Conservation (phyloP, 768 basidiomycete species). For the Boletus rubroflammeus region DNA sequence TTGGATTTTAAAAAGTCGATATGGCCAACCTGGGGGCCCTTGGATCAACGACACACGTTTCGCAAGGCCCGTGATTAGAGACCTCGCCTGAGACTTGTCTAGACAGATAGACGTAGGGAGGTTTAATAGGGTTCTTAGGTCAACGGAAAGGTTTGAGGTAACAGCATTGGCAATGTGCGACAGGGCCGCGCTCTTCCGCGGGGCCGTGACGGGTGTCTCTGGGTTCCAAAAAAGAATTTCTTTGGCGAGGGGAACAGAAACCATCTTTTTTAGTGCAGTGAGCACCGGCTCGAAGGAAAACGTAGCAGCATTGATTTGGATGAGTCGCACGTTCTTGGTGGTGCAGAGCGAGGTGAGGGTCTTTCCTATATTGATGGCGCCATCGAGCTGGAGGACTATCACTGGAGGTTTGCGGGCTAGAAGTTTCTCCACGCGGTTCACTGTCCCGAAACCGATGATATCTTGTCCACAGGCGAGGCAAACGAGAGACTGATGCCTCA, state of each 20-base stretch:
- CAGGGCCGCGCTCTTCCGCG: not conserved
- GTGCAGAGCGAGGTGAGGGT: conserved; percentile 38
- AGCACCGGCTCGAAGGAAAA: conserved; percentile 64
- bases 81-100: conserved; percentile 46
- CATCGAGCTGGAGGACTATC: conserved; percentile 53
- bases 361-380: conserved; percentile 34
- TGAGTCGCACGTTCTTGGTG: conserved; percentile 35
- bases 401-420: conserved; percentile 45
- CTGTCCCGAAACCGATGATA: conserved; percentile 51
- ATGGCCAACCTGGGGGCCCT: conserved; percentile 58
- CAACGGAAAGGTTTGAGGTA: conserved; percentile 29
- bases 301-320: conserved; percentile 55
- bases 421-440: conserved; percentile 53
- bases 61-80: conserved; percentile 48
- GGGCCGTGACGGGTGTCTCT: conserved; percentile 2
- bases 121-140: conserved; percentile 38
- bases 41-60: conserved; percentile 60
- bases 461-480: conserved; percentile 49
- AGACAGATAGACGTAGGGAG: conserved; percentile 40
- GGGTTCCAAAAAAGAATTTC: conserved; percentile 55
- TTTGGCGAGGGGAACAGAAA: conserved; percentile 40
- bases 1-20: too few relatives aligned
- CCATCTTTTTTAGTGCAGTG: conserved; percentile 45
- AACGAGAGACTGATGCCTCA: conserved; percentile 53
- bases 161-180: conserved; percentile 26